These are phyloP conservation scores for Alternaria ventricosa DNA, from an alignment of 2,329 filamentous ascomycete genomes.

Conservation along the genomic window DNA sequence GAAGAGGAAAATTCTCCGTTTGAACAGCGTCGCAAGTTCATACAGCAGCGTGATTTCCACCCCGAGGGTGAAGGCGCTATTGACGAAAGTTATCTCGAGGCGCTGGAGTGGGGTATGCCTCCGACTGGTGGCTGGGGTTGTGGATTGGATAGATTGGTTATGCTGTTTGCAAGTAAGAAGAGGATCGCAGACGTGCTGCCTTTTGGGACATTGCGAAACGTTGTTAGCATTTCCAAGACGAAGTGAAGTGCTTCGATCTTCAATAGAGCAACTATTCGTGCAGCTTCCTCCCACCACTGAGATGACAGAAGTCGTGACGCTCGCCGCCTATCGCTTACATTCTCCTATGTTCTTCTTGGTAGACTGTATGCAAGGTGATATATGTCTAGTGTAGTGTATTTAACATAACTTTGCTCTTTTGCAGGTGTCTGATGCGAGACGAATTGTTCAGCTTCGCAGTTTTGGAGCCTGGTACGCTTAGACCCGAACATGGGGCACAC, in stretches of 20 bases:
- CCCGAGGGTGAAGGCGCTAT: slow-evolving; percentile 52
- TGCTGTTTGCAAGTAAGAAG: slow-evolving; percentile 82
- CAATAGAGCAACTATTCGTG: background rate
- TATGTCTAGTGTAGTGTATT: background rate
- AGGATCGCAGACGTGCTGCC: slow-evolving; percentile 85
- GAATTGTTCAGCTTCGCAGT: background rate
- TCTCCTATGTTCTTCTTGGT: background rate
- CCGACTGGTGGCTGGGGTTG: slow-evolving; percentile 97
- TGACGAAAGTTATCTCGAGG: slow-evolving; percentile 84
- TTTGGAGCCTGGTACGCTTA: background rate
- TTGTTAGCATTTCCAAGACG: slow-evolving; percentile 51
- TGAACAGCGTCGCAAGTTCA: slow-evolving; percentile 83
- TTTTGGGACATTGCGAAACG: slow-evolving; percentile 81
- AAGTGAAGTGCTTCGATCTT: slow-evolving; percentile 10
- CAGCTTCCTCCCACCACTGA: background rate
- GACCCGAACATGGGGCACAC: background rate
- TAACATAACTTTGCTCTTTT: background rate
- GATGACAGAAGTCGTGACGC: background rate
- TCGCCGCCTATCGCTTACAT: background rate
- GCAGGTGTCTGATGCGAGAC: background rate
- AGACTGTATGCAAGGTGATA: background rate
- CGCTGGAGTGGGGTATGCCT: slow-evolving; percentile 87
- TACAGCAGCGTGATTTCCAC: slow-evolving; percentile 59
- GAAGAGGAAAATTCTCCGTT: slow-evolving; percentile 96
- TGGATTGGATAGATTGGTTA: slow-evolving; percentile 87